These are phyloP conservation scores for Parafenestella ontariensis DNA, from an alignment of 2,329 filamentous ascomycete species.

Conservation along the genomic window DNA sequence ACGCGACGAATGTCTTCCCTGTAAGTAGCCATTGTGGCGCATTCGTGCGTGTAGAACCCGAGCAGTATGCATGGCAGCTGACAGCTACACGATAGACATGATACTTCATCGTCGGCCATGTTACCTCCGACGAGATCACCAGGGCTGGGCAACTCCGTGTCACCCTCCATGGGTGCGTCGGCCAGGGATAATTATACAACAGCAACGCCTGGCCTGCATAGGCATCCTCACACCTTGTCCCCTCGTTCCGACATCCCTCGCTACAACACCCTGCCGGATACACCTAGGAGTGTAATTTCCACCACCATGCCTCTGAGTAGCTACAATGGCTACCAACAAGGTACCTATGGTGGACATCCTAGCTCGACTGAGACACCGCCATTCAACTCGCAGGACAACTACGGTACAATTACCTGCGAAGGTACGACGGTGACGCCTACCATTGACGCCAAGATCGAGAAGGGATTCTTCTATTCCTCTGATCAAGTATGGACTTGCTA, in stretches of 20 bases:
- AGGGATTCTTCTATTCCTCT: constrained; percentile 79
- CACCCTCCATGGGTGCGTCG: constrained; percentile 49
- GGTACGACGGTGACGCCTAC: constrained; percentile 69
- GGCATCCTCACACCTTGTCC: constrained; percentile 43
- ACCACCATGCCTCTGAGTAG: constrained; percentile 39
- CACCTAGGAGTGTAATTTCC: constrained; percentile 44
- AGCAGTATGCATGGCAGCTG: constrained; percentile 49
- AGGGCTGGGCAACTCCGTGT: constrained; percentile 51
- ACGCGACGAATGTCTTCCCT: constrained; percentile 52
- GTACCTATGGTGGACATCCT: constrained; percentile 26
- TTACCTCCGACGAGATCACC: constrained; percentile 53
- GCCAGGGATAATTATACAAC: constrained; percentile 56
- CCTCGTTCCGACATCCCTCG: constrained; percentile 46
- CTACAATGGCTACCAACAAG: constrained; percentile 28
- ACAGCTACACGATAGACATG: constrained; percentile 50
- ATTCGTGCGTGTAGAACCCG: constrained; percentile 42
- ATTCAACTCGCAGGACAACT: constrained; percentile 56
- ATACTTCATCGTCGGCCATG: constrained; percentile 57
- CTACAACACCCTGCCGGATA: constrained; percentile 46
- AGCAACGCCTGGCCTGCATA: constrained; percentile 46
- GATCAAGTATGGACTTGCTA: constrained; percentile 93
- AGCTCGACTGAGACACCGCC: constrained; percentile 49
- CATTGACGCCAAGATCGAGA: constrained; percentile 82
- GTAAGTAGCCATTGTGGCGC: constrained; percentile 53
- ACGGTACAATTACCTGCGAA: constrained; percentile 70